Conservation (phyloP, 163 green algal species). For the Volvox carteri region DNA sequence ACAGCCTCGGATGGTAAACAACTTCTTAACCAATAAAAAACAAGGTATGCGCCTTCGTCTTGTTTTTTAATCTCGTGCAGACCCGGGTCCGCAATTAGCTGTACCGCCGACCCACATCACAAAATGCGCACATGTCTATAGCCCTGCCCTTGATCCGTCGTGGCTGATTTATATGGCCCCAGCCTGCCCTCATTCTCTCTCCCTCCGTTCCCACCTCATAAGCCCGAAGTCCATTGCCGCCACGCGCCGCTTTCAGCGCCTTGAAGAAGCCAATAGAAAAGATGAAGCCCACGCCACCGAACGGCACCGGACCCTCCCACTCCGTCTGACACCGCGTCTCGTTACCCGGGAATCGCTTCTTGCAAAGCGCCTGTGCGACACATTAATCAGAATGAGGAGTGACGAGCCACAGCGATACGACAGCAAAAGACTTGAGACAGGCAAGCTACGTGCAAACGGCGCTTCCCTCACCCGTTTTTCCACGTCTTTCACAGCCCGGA, state of each 20-base stretch:
- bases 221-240: neutral
- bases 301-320: slow-evolving; percentile 47
- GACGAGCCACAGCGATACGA: no score
- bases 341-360: slow-evolving; percentile 11
- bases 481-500: neutral
- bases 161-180: no score
- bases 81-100: no score
- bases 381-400: no score
- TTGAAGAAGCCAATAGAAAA: slow-evolving; percentile 52
- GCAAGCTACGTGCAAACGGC: neutral
- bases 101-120: no score
- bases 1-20: no score
- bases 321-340: slow-evolving; percentile 15
- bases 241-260: neutral
- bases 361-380: neutral
- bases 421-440: no score
- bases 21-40: no score
- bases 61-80: no score
- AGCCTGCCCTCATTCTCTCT: neutral
- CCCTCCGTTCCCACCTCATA: slow-evolving; percentile 29
- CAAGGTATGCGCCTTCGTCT: no score
- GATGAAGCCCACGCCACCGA: slow-evolving; percentile 44
- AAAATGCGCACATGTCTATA: no score
- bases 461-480: neutral
- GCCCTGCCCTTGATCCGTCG: no score